A percentile compares a stretch with the other conserved stretches of the same genome.
Evolutionary conservation across 345 rosid species (phyloP).

Genomic region (Syzygium aromaticum): DNA sequence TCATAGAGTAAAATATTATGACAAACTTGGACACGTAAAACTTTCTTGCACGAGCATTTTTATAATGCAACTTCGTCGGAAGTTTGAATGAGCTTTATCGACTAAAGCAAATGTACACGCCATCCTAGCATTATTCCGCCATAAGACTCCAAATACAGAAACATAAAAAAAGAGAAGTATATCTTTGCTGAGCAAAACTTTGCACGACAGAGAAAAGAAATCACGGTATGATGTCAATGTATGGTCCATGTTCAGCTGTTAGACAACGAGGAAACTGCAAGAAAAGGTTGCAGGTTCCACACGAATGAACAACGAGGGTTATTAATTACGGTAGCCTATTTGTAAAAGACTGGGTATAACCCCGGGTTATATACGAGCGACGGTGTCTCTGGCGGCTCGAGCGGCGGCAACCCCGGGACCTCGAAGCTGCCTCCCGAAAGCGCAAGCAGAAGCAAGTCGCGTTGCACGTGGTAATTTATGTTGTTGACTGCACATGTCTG

Average conservation of each 20-base stretch:
- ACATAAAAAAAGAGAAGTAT: background rate
- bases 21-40: background rate
- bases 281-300: background rate
- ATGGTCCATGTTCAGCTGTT: background rate
- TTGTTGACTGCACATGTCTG: slow-evolving; percentile 24
- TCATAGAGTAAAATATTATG: background rate
- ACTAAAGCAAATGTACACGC: background rate
- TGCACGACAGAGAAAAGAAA: background rate
- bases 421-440: background rate
- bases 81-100: background rate
- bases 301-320: background rate
- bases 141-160: background rate
- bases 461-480: slow-evolving; percentile 11
- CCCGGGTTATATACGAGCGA: slow-evolving; percentile 10
- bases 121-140: background rate
- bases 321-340: background rate
- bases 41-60: background rate
- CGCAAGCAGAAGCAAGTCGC: slow-evolving; percentile 12
- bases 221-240: background rate
- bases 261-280: background rate
- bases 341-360: slow-evolving; percentile 9
- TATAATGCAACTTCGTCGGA: background rate
- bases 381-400: slow-evolving; percentile 14
- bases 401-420: slow-evolving; percentile 27
- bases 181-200: background rate